These are phyloP conservation scores for Eucalyptus guilfoylei DNA, from an alignment of 345 rosid genomes.

Conservation along the genomic window DNA sequence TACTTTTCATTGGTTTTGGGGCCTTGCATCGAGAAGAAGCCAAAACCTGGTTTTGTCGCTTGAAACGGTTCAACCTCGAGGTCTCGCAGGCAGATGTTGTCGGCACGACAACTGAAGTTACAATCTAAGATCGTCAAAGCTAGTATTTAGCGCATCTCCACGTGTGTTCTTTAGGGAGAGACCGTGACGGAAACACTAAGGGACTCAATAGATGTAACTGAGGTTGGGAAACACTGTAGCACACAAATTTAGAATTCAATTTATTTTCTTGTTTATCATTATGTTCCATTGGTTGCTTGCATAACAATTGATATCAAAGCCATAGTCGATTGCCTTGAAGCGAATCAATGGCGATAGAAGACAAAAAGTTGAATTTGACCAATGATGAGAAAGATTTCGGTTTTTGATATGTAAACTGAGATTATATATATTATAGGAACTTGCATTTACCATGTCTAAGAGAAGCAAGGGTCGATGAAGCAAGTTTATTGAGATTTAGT, in stretches of 20 bases:
- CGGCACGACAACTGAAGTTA: neutral
- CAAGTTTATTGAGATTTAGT: neutral
- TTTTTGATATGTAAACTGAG: neutral
- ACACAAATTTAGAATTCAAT: neutral
- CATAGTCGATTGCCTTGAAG: neutral
- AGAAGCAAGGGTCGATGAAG: neutral
- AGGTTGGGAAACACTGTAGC: neutral
- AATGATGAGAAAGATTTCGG: neutral
- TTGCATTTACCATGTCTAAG: neutral
- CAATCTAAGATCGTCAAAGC: neutral
- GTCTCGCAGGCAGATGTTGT: neutral
- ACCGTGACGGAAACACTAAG: neutral
- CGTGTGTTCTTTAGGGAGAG: neutral
- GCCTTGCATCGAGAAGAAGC: neutral
- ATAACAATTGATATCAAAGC: neutral
- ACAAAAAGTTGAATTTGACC: too few species aligned
- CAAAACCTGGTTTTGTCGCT: neutral
- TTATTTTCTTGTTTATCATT: neutral
- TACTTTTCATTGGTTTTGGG: neutral
- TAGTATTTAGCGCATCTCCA: neutral
- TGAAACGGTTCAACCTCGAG: neutral
- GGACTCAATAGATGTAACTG: neutral
- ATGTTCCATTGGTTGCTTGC: neutral
- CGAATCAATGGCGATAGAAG: neutral
- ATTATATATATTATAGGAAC: neutral